Base-by-base conservation (phyloP, 805 yeast genomes). In the Peterozyma toletana region DNA sequence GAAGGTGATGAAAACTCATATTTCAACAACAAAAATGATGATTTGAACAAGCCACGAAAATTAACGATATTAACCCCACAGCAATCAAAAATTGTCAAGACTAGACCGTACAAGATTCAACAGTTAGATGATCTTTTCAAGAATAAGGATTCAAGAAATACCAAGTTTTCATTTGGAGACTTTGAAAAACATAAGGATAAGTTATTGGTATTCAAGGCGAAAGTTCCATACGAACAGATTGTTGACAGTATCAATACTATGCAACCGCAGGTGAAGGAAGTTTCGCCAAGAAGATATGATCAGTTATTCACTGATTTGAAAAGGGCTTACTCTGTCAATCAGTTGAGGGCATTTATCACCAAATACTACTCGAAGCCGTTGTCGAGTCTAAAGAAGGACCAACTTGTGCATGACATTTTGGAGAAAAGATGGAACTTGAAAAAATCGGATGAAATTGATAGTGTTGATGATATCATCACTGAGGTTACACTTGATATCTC, bases 201-300 rank as follows among this genome's bases (percentile, higher is more conserved):
- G 37, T 41, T 64, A 17, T 50, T 62, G 54, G 53, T 56, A 3
- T 63, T 61, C 48, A 50, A 56, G 44, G 45, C 53, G 15, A 52
- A 48, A 13, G 41, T 58, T 10, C 46, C 58, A 1, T 45, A 44
- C 13, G 56, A 54, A 11, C 58, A 57, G 30, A 37, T 62, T 30
- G 44, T 55, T 21, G 42, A 43, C 21, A 49, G 50, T 30, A 58
- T 64, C 30, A 64, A 60, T 42, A 47, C 51, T 11, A 44, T 60
- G 45, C 53, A 47, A 41, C 68, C 68, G 1, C 18, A 42, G 2
- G 48, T 43, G 9, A 30, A 29, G 9, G 33, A 38, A 1, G 44
- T 63, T 9, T 54, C 66, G 1, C 18, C 43, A 1, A 50, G 48
- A 16, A 45, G 47, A 34, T 51, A 53, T 48, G 47, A 52, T 10